Evolutionary conservation across 108 stramenopile species (phyloP), one percentile per base, ranked within the genome.

Genomic region (Seminavis robusta): DNA sequence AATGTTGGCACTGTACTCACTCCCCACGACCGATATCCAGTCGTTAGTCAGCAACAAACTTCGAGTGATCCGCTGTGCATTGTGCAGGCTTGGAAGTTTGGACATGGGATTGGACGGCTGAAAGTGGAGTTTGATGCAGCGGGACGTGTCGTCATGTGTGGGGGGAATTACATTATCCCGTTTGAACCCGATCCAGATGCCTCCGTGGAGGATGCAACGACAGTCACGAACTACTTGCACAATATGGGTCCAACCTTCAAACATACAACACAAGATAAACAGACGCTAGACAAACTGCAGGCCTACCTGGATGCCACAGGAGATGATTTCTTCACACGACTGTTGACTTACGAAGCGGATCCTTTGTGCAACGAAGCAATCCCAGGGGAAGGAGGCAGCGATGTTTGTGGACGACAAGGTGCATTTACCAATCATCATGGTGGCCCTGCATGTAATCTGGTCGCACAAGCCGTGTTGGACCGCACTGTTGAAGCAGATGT

Each of bases 391-490:
- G n/a, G n/a, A n/a, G n/a, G n/a, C n/a, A n/a, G n/a, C n/a, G n/a
- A n/a, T n/a, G n/a, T n/a, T n/a, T n/a, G n/a, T n/a, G n/a, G n/a
- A n/a, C n/a, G n/a, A n/a, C n/a, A n/a, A n/a, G n/a, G n/a, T n/a
- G n/a, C n/a, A n/a, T n/a, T n/a, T n/a, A n/a, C n/a, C n/a, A n/a
- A 3, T 58, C n/a, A n/a, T n/a, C 55, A 59, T 19, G 67, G 69
- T 26, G 74, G 80, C 40, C 52, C 49, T 9, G 46, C 61, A 11
- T 77, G 80, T 41, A 56, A 77, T 33, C 56, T 77, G 9, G 64
- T 81, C 4, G 58, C 80, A 29, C 56, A 77, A 33, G 68, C 69
- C 0, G 62, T 82, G 42, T 48, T 82, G 19, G 42, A 56, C 13
- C 48, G 61, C 1, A 45, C 56, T 19, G 48, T 45, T 3, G 27